Conservation (phyloP, 192 early-diverging fungal genomes). For the Kappamyces sp. region DNA sequence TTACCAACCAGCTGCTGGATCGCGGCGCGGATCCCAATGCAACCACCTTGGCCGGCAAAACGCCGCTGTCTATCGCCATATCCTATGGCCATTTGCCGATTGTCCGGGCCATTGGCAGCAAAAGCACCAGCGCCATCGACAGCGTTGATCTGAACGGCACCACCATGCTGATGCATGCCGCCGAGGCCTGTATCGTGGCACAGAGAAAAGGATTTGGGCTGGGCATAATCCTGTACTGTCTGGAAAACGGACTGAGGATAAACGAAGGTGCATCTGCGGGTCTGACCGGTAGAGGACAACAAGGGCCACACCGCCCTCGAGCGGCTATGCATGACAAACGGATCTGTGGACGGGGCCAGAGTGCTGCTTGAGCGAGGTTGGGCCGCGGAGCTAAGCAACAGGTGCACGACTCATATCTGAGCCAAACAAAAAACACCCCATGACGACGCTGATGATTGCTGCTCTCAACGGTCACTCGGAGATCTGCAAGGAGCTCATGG, state of each 20-base stretch:
- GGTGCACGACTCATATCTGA: constrained; percentile 25
- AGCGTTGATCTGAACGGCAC: constrained; percentile 36
- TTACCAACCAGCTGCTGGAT: constrained; percentile 28
- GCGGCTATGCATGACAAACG: constrained; percentile 32
- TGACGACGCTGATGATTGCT: constrained; percentile 44
- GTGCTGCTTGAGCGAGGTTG: constrained; percentile 23
- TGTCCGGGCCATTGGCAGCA: constrained; percentile 26
- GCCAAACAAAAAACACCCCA: constrained; percentile 27
- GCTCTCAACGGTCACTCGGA: constrained; percentile 44
- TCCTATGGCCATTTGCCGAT: constrained; percentile 30
- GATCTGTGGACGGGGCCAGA: constrained; percentile 26
- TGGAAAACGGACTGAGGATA: constrained; percentile 28
- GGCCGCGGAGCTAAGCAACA: no score
- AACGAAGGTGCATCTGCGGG: neutral
- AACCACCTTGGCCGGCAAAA: constrained; percentile 37
- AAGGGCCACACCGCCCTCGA: constrained; percentile 38
- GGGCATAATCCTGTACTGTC: constrained; percentile 27
- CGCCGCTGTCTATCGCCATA: constrained; percentile 35
- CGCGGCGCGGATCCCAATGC: constrained; percentile 29
- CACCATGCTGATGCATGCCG: constrained; percentile 47
- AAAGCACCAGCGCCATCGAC: constrained; percentile 10
- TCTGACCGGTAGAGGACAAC: constrained; percentile 20
- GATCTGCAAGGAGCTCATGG: constrained; percentile 36
- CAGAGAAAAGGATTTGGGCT: constrained; percentile 26
- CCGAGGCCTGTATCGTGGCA: constrained; percentile 31